Evolutionary conservation across 768 basidiomycete genomes (phyloP).

Genomic region (Nidularia sp.): DNA sequence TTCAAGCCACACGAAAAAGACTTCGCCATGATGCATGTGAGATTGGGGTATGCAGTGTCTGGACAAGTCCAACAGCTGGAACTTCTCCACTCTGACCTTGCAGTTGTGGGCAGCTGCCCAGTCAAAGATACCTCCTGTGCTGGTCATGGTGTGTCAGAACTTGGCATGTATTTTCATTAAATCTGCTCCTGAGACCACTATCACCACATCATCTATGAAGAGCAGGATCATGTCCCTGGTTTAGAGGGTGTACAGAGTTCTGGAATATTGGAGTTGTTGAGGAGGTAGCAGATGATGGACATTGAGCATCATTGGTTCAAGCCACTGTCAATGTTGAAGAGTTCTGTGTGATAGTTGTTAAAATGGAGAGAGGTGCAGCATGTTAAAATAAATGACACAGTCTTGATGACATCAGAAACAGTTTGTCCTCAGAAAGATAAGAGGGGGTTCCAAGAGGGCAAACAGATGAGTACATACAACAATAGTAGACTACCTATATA

Average conservation of each 20-base stretch:
- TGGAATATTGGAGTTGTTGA: slow-evolving; percentile 7
- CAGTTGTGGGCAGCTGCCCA: slow-evolving; percentile 22
- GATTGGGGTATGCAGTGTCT: not conserved
- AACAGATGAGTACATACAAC: no score
- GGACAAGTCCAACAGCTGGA: slow-evolving; percentile 6
- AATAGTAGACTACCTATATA: no score
- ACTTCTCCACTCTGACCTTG: slow-evolving; percentile 11
- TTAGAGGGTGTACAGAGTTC: no score
- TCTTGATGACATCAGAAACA: no score
- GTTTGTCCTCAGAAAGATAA: no score
- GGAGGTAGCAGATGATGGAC: slow-evolving; percentile 13
- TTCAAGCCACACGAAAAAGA: no score
- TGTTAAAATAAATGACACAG: no score
- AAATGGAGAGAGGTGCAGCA: no score
- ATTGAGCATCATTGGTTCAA: slow-evolving; percentile 17
- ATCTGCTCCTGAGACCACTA: slow-evolving; percentile 5
- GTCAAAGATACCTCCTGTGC: slow-evolving; percentile 12
- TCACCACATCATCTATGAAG: slow-evolving; percentile 16
- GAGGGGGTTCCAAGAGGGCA: no score
- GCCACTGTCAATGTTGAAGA: slow-evolving; percentile 2
- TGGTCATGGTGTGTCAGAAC: slow-evolving; percentile 10
- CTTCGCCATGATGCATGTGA: no score
- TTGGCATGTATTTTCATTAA: slow-evolving; percentile 9
- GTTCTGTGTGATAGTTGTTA: no score
- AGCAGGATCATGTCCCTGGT: not conserved